Evolutionary conservation across 495 filamentous ascomycete genomes (phyloP), one percentile per base, ranked within the genome.

Genomic region (Penicillium fimorum): DNA sequence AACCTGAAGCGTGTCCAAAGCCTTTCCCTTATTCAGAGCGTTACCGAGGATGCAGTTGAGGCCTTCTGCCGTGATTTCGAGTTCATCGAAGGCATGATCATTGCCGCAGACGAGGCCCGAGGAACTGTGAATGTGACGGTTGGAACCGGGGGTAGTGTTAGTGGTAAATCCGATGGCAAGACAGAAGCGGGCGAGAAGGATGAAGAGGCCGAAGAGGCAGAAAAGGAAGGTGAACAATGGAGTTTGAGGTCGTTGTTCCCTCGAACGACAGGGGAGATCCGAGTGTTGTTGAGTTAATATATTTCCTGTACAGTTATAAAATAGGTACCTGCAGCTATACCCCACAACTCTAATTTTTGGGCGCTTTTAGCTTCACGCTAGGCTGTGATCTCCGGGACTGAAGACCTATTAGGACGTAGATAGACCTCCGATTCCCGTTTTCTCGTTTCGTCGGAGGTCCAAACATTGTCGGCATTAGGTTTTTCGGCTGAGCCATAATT

Each of bases 31-130:
- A 85, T 86, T 15, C 82, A 87, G 40, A 81, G 86, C 43, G 81
- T 96, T 33, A 92, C 87, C 2, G 88, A 93, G 61, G 84, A 90
- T 62, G 93, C 92, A 1, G 90, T 92, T 0, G 88, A 89, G 60
- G 80, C 76, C 50, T 97, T 98, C 73, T 95, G 92, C 58, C 84
- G 84, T 17, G 91, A 96, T 61, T 98, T 98, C 71, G 91, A 93
- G 74, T 86, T 86, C 56, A 80, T 97, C 5, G 94, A 98, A 71
- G 87, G 76, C 17, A 81, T 75, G 71, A 78, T 91, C 46, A 72
- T 82, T 27, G 76, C 76, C 13, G 80, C 79, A 4, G 84, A 87
- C 70, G 83, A 84, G 58, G 74, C 75, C 25, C 54, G 70, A 25
- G 74, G 69, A 9, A 73, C 71, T 49, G 60, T 60, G 4, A 70